Conservation (phyloP, 257 asterid species). For the Solanum gracilifrons region DNA sequence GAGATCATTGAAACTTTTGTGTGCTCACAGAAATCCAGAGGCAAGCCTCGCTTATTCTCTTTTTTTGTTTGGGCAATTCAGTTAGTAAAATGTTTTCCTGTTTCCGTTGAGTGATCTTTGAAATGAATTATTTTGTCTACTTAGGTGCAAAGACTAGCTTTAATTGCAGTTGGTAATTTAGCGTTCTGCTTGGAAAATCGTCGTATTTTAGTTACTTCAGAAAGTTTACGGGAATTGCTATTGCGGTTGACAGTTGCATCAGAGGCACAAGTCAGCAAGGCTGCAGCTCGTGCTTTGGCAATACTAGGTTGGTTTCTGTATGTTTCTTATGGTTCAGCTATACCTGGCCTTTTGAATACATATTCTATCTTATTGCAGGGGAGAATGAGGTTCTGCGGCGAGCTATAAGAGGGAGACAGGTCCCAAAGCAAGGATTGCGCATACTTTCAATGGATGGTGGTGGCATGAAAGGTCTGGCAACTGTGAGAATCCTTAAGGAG, state of each 20-base stretch:
- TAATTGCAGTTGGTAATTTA: slow-evolving; percentile 81
- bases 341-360: neutral
- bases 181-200: slow-evolving; percentile 96
- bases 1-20: slow-evolving; percentile 66
- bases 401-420: slow-evolving; percentile 74
- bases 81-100: neutral
- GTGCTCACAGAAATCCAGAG: slow-evolving; percentile 81
- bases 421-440: slow-evolving; percentile 85
- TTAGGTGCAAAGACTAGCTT: slow-evolving; percentile 88
- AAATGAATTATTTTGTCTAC: slow-evolving; percentile 2
- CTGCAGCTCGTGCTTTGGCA: slow-evolving; percentile 97
- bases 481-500: slow-evolving; percentile 86
- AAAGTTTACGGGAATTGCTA: slow-evolving; percentile 97
- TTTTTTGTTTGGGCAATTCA: neutral
- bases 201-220: slow-evolving; percentile 70
- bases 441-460: slow-evolving; percentile 99
- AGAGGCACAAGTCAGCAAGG: slow-evolving; percentile 71
- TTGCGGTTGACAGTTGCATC: slow-evolving; percentile 72
- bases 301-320: slow-evolving; percentile 56
- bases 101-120: slow-evolving; percentile 2
- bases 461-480: slow-evolving; percentile 99
- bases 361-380: slow-evolving; percentile 37
- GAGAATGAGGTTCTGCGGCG: slow-evolving; percentile 94
- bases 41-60: slow-evolving; percentile 33
- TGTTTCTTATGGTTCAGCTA: neutral